Conservation (phyloP, 495 filamentous ascomycete species). For the Talaromyces nanjingensis region DNA sequence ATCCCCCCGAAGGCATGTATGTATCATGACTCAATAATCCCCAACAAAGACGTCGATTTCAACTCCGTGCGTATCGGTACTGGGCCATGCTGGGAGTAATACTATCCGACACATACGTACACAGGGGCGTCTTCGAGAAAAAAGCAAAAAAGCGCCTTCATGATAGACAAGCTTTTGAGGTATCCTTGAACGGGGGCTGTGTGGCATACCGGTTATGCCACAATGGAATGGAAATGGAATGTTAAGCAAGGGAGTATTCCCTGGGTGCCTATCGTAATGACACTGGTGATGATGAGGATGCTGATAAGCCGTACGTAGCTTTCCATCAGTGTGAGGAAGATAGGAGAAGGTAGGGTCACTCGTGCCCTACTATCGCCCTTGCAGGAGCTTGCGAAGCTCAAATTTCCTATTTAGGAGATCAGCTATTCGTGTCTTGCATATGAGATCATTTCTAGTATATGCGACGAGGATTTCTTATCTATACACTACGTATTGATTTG, state of each 20-base stretch:
- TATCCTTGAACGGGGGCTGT: not conserved
- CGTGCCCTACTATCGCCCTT: not conserved
- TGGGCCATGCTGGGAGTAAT: not conserved
- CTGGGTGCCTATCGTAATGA: not conserved
- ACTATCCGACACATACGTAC: not conserved
- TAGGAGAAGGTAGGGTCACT: not conserved
- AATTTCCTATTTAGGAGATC: not conserved
- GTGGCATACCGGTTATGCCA: not conserved
- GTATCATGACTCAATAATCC: not conserved
- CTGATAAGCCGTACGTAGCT: not conserved
- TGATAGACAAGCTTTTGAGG: slow-evolving; percentile 1
- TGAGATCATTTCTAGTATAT: not conserved
- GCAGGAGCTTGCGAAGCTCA: slow-evolving; percentile 6
- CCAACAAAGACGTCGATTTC: not conserved
- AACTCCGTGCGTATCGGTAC: not conserved
- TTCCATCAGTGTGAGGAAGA: not conserved
- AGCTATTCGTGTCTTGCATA: slow-evolving; percentile 1
- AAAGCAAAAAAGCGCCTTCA: not conserved
- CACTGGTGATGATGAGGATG: not conserved
- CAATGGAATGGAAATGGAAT: slow-evolving; percentile 5
- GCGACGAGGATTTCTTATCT: not conserved
- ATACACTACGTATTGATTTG: not conserved
- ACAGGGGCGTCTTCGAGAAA: not conserved
- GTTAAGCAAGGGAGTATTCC: slow-evolving; percentile 1
- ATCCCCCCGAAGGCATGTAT: not conserved